Evolutionary conservation across 2,329 filamentous ascomycete species (phyloP).

Genomic region (Blumeriella jaapii): DNA sequence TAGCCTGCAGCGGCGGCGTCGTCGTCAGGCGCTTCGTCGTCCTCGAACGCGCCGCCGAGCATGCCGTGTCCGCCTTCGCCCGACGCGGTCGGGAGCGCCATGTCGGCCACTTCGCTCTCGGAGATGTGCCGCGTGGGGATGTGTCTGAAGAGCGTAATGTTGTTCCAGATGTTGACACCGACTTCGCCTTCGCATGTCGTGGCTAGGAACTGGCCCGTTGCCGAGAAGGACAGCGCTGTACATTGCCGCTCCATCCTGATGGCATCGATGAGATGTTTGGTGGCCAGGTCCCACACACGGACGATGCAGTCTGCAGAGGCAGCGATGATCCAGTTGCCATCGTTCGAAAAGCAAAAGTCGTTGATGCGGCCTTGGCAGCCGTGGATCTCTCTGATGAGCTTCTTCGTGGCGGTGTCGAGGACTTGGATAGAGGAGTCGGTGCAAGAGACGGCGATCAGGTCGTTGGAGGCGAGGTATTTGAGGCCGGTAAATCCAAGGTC

Average conservation of each 20-base stretch:
- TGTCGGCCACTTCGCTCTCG: slow-evolving; percentile 57
- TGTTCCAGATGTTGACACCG: slow-evolving; percentile 93
- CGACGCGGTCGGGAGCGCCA: slow-evolving; percentile 62
- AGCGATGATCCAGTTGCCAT: slow-evolving; percentile 87
- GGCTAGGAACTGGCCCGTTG: slow-evolving; percentile 87
- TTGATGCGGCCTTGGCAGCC: slow-evolving; percentile 63
- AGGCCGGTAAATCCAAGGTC: slow-evolving; percentile 63
- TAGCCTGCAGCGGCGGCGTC: slow-evolving; percentile 37
- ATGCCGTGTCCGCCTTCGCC: slow-evolving; percentile 70
- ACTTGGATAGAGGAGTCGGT: slow-evolving; percentile 81
- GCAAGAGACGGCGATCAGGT: slow-evolving; percentile 79
- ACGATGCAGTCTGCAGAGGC: slow-evolving; percentile 71
- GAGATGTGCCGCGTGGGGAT: slow-evolving; percentile 77
- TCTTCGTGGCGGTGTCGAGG: slow-evolving; percentile 81
- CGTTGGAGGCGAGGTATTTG: slow-evolving; percentile 71
- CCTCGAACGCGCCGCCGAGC: slow-evolving; percentile 64
- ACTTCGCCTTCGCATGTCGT: slow-evolving; percentile 72
- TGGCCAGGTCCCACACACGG: slow-evolving; percentile 90
- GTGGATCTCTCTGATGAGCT: slow-evolving; percentile 87
- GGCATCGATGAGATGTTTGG: slow-evolving; percentile 87
- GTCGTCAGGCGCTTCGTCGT: slow-evolving; percentile 40
- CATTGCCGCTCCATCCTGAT: slow-evolving; percentile 71
- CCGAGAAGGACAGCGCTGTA: slow-evolving; percentile 76
- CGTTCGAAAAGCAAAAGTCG: slow-evolving; percentile 80
- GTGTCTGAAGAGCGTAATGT: slow-evolving; percentile 81